Percentiles rank a stretch among this genome's conserved stretches.
Conservation (phyloP, 768 basidiomycete genomes). For the Pleurotus eryngii region DNA sequence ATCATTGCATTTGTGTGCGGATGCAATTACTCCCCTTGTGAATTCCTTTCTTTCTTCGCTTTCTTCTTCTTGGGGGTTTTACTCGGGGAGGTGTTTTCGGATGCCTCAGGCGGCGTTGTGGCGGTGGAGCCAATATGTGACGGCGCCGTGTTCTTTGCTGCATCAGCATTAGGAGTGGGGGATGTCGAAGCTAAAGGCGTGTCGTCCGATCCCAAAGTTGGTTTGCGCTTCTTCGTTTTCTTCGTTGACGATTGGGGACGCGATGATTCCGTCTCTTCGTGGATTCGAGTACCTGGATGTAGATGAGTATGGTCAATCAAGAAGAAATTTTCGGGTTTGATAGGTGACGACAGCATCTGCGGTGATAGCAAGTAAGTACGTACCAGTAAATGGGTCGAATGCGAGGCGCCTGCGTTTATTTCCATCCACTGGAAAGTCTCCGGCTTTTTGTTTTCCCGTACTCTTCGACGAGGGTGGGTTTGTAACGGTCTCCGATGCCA, state of each 20-base stretch:
- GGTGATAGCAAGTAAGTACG: background rate
- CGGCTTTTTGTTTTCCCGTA: background rate
- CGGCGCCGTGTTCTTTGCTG: background rate
- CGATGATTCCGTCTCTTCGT: no score
- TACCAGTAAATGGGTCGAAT: slow-evolving; percentile 70
- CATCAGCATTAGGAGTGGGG: background rate
- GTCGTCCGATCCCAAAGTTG: background rate
- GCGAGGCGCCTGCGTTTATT: slow-evolving; percentile 48
- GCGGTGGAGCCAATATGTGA: background rate
- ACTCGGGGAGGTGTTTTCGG: slow-evolving; percentile 7
- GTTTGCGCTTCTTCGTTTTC: slow-evolving; percentile 2
- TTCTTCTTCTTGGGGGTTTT: slow-evolving; percentile 31
- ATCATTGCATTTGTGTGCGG: no score
- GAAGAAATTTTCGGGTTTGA: no score
- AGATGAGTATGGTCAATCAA: no score
- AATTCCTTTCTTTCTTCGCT: slow-evolving; percentile 19
- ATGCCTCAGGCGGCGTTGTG: slow-evolving; percentile 6
- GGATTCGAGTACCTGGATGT: no score
- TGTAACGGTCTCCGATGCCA: background rate
- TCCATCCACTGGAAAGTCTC: slow-evolving; percentile 1
- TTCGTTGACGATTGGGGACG: background rate
- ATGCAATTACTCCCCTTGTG: no score
- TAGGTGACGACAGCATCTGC: no score
- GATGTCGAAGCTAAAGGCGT: no score
- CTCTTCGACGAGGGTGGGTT: background rate